Conservation (phyloP, 2,329 filamentous ascomycete species). For the Phaeophleospora eucalypticola region DNA sequence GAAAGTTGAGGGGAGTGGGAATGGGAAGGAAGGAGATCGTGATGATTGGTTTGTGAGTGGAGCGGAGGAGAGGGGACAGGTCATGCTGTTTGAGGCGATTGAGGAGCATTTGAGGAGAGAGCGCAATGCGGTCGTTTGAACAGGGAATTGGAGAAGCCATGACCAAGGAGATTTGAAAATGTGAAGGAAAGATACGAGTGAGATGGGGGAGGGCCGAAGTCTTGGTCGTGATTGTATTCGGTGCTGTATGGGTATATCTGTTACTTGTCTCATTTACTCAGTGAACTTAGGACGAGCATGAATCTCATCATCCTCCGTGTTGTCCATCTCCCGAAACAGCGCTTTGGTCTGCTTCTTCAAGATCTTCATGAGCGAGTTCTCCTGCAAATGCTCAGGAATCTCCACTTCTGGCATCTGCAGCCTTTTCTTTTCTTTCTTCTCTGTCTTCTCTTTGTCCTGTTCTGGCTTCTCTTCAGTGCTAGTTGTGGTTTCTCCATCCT, state of each 20-base stretch:
- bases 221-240: no score
- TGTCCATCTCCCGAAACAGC: slow-evolving; percentile 26
- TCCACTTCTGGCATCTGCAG: slow-evolving; percentile 13
- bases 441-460: slow-evolving; percentile 13
- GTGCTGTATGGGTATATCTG: neutral
- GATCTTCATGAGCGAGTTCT: slow-evolving; percentile 20
- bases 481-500: slow-evolving; percentile 6
- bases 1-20: neutral
- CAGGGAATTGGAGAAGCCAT: neutral
- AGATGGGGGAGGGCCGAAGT: neutral
- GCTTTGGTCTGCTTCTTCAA: slow-evolving; percentile 21
- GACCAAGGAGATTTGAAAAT: neutral
- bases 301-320: slow-evolving; percentile 17
- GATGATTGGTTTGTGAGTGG: neutral
- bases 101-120: neutral
- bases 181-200: neutral
- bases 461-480: slow-evolving; percentile 3
- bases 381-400: slow-evolving; percentile 19
- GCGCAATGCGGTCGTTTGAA: neutral
- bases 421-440: slow-evolving; percentile 4
- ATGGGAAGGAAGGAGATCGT: neutral
- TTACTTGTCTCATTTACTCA: neutral
- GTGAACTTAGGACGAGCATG: slow-evolving; percentile 5
- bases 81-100: neutral
- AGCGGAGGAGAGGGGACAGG: neutral